A percentile compares a stretch with the other conserved stretches of the same genome.
Evolutionary conservation across 805 yeast genomes (phyloP).

Genomic region (Saturnispora halmiae): DNA sequence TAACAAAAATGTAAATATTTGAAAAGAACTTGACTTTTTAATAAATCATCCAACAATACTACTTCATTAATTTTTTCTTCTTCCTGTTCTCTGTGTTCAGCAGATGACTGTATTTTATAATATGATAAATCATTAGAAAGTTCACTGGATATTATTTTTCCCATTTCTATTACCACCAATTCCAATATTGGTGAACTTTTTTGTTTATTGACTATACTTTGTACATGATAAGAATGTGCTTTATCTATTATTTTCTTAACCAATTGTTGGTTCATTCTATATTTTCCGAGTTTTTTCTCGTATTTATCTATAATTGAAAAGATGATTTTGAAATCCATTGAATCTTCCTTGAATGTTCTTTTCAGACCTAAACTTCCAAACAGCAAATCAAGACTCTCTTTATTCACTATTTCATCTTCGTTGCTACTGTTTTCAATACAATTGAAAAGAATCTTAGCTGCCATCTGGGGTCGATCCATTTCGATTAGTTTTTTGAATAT

Average conservation of each 20-base stretch:
- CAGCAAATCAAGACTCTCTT: not conserved
- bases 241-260: constrained; percentile 12
- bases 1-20: constrained; percentile 25
- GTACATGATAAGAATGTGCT: constrained; percentile 8
- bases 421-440: not conserved
- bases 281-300: not conserved
- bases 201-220: not conserved
- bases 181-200: constrained; percentile 5
- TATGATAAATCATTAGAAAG: constrained; percentile 12
- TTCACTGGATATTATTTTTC: constrained; percentile 9
- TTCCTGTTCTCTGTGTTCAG: too few species aligned
- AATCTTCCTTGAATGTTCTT: constrained; percentile 7
- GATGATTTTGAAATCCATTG: constrained; percentile 9
- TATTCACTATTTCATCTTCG: not conserved
- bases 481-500: not conserved
- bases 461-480: constrained; percentile 7
- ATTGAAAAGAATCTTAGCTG: constrained; percentile 3
- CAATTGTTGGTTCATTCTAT: constrained; percentile 4
- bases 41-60: constrained; percentile 12
- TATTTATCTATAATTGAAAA: constrained; percentile 3
- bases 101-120: too few species aligned
- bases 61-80: not conserved
- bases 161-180: constrained; percentile 15
- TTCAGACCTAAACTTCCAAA: constrained; percentile 14
- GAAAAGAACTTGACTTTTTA: constrained; percentile 18